phyloP scores from a whole-genome alignment of 106 monocot genomes.

The Dioscorea zingiberensis region DNA sequence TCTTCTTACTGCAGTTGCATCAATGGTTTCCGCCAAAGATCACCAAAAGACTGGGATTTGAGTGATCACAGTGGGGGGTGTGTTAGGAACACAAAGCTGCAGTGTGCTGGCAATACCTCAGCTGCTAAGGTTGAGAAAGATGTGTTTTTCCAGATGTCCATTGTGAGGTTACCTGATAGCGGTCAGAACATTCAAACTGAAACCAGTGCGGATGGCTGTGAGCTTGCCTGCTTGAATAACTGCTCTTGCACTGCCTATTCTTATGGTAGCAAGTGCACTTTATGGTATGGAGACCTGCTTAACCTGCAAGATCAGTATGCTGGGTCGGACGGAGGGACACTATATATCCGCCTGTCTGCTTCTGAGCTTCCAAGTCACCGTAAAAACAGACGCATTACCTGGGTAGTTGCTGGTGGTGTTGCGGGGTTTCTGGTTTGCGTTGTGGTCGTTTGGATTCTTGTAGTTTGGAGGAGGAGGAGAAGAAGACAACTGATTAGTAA shows the following conservation, averaged over 20 bases:
- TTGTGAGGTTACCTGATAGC: slow-evolving; percentile 6
- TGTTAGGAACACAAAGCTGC: background rate
- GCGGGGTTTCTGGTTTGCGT: background rate
- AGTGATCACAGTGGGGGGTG: background rate
- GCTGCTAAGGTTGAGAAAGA: background rate
- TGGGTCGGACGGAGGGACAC: background rate
- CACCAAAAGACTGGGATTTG: background rate
- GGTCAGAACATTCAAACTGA: background rate
- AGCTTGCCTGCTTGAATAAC: slow-evolving; percentile 3
- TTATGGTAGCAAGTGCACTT: background rate
- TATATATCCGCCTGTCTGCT: slow-evolving; percentile 3
- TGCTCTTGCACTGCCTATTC: slow-evolving; percentile 23
- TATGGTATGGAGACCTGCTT: slow-evolving; percentile 2
- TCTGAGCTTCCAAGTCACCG: background rate
- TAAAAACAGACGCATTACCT: background rate
- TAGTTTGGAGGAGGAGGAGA: too few species aligned
- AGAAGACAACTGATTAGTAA: background rate
- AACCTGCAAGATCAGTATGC: slow-evolving; percentile 6
- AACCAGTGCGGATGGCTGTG: slow-evolving; percentile 2
- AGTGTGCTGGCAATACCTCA: background rate
- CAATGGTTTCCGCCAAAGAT: background rate
- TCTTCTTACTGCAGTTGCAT: background rate
- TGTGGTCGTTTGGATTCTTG: too few species aligned
- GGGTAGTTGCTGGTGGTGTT: background rate
- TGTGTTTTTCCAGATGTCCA: slow-evolving; percentile 5